These are phyloP conservation scores for Ocimum tenuiflorum DNA, from an alignment of 257 asterid species.

Conservation along the genomic window DNA sequence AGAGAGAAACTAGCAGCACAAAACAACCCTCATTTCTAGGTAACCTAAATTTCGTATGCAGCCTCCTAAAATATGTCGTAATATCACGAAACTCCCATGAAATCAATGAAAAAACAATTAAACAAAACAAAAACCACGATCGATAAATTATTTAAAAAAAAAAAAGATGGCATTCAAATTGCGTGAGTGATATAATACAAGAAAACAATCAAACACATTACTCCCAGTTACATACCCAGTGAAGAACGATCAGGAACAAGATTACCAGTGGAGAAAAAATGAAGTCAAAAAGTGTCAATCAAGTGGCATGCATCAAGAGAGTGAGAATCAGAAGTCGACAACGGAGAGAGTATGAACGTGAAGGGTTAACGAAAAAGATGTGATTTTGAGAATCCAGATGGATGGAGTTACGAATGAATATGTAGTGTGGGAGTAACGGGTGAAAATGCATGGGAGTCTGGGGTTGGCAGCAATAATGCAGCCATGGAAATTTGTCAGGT, in stretches of 20 bases:
- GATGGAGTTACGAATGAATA: background rate
- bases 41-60: background rate
- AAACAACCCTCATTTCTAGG: background rate
- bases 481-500: constrained; percentile 4
- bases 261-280: background rate
- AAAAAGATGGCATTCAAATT: background rate
- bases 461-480: constrained; percentile 17
- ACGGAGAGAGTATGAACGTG: constrained; percentile 17
- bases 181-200: background rate
- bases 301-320: constrained; percentile 15
- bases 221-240: constrained; percentile 13
- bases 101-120: background rate
- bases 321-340: background rate
- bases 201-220: background rate
- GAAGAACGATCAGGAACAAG: background rate
- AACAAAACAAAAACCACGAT: background rate
- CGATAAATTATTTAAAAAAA: background rate
- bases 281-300: constrained; percentile 16
- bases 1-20: background rate
- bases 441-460: constrained; percentile 1
- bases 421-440: background rate
- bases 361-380: background rate
- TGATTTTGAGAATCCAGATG: background rate
- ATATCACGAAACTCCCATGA: background rate
- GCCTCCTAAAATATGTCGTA: background rate